Percentiles rank a stretch among this genome's conserved stretches.
Evolutionary conservation across 73 alveolate genomes (phyloP).

Genomic region (Breviolum minutum): DNA sequence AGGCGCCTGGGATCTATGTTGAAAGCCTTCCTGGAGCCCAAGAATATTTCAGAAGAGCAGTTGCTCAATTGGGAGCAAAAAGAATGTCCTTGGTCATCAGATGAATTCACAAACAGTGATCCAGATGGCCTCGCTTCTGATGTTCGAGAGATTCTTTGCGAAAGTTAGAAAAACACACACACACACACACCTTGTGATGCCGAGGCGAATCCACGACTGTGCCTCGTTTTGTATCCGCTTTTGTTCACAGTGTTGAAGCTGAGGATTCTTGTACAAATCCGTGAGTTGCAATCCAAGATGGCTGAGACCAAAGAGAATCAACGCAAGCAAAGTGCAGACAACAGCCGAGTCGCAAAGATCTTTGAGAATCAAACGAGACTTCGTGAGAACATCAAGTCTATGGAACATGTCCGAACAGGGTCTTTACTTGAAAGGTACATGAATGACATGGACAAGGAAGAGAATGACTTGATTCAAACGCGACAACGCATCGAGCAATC

Average conservation of each 20-base stretch:
- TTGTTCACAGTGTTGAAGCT: neutral
- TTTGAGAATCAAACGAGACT: conserved; percentile 76
- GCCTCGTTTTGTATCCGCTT: neutral
- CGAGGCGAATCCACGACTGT: neutral
- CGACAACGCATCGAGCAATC: conserved; percentile 52
- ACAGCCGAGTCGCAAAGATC: conserved; percentile 72
- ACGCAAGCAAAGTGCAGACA: conserved; percentile 54
- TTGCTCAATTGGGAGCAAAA: conserved; percentile 79
- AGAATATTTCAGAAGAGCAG: conserved; percentile 67
- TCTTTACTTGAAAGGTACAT: conserved; percentile 69
- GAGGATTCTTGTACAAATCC: conserved; percentile 54
- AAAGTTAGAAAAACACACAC: too few relatives aligned
- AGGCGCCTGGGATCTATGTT: conserved; percentile 70
- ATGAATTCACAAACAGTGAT: conserved; percentile 30
- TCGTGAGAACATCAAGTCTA: conserved; percentile 93
- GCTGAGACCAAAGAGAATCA: conserved; percentile 79
- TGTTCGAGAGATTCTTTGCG: conserved; percentile 29
- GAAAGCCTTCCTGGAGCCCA: conserved; percentile 51
- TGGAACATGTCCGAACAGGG: conserved; percentile 87
- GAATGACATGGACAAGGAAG: conserved; percentile 95
- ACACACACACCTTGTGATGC: neutral
- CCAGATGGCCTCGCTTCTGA: conserved; percentile 72
- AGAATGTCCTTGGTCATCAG: neutral
- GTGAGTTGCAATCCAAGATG: conserved; percentile 47
- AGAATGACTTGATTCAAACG: conserved; percentile 55